Base-by-base conservation (phyloP, 192 early-diverging fungal genomes). In the Radiomyces spectabilis region DNA sequence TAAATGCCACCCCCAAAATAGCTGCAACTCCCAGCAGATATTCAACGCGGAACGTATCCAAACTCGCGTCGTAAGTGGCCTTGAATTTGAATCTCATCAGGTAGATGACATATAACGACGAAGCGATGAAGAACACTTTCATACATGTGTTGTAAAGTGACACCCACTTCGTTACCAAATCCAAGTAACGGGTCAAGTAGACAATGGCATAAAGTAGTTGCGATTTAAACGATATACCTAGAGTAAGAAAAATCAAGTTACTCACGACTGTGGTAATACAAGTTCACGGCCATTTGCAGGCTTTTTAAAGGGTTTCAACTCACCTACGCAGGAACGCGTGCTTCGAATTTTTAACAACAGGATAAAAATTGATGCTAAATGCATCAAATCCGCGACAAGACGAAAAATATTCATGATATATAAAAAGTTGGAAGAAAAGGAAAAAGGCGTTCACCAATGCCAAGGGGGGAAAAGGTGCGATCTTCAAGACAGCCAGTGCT, bases 321-420 rank as follows among this genome's bases (percentile, higher is more conserved):
- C 72, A 91, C 88, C 95, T 52, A 87, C 79, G 50, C 87, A 87
- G 24, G 93, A 96, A 62, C 84, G 84, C 48, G 91, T 90, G 61
- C 85, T 85, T 51, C 80, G 80, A 56, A 98, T 93, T 76, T 96
- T 96, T 30, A 92, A 65, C 48, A 97, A 75, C 31, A 99, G 77
- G 71, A 99, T 94, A 50, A 89, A 70, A 66, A 96, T 93, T 25
- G 94, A 97, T 55, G 84, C 89, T 66, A 96, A 72, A 70, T 95
- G 95, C 77, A 94, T 85, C 77, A 98, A 72, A 77, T 97, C 93
- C 40, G 87, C 94, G 21, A 86, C 53, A 41, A 95, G 78, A 32
- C 89, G 85, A 75, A 97, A 95, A 61, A 94, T 68, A 69, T 98
- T 98, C 92, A 98, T 96, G n/a, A n/a, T n/a, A n/a, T n/a, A n/a